Conservation (phyloP, 352 stramenopile species). For the Aphanomyces invadans region DNA sequence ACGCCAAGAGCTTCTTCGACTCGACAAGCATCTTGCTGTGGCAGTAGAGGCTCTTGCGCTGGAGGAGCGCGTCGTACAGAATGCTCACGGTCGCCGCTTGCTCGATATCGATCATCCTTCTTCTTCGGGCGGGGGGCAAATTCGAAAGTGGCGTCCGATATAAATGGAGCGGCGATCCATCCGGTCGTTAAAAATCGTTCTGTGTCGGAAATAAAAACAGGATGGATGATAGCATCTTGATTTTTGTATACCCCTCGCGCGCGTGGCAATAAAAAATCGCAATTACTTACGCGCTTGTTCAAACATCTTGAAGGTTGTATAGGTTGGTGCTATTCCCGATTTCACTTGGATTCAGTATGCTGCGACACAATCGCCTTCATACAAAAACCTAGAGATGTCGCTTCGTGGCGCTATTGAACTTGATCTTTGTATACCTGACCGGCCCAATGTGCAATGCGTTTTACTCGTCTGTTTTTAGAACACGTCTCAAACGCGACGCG, state of each 20-base stretch:
- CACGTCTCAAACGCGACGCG: no score
- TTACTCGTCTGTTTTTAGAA: background rate
- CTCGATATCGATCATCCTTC: slow-evolving; percentile 21
- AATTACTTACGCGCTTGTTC: background rate
- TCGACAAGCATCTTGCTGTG: slow-evolving; percentile 24
- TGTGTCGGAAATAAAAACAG: background rate
- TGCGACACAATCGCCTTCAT: background rate
- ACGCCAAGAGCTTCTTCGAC: slow-evolving; percentile 19
- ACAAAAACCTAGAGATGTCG: background rate
- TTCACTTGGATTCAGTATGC: background rate
- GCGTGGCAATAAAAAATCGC: background rate
- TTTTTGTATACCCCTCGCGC: background rate
- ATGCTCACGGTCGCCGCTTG: slow-evolving; percentile 25
- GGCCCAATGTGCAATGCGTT: background rate
- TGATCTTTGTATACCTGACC: background rate
- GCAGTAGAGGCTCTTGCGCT: slow-evolving; percentile 22
- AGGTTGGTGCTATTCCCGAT: no score
- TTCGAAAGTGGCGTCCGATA: slow-evolving; percentile 11
- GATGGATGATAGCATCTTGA: background rate
- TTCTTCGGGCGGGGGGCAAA: slow-evolving; percentile 2
- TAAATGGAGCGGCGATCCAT: background rate
- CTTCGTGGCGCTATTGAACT: background rate
- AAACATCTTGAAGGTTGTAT: background rate
- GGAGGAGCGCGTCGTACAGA: slow-evolving; percentile 20
- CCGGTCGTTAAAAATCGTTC: background rate